Base-by-base conservation (phyloP, 257 asterid genomes). In the Scutellaria barbata region DNA sequence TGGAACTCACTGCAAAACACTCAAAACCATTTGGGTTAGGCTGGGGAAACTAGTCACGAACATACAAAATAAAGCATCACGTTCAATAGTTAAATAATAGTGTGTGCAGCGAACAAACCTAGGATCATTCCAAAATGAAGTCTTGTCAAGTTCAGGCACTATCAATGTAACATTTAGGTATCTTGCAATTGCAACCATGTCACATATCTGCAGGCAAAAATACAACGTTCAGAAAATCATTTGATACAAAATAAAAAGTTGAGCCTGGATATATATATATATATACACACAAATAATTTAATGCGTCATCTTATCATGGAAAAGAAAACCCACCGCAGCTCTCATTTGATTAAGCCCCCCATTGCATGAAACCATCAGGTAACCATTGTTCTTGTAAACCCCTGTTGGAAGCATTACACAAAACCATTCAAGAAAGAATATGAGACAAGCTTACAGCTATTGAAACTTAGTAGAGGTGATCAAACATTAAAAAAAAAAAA, bases 301-400 rank as follows among this genome's bases (percentile, higher is more conserved):
- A 74, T 16, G 47, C 39, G 55, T 18, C 53, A 47, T 33, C 53
- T 13, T 53, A 55, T 68, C 58, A 47, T 45, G 47, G 51, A 35
- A 62, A 33, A 73, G 63, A 7, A 69, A 33, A 74, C 95, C 68
- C 61, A 94, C 99, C 85, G 99, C 99, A 39, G 98, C 89, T 53
- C 99, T 83, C 99, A 94, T 94, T 80, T 94, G 99, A 80, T 94
- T 94, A 68, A 94, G 96, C 74, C 99, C 99, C 71, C 99, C 99
- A 41, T 94, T 94, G 81, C 98, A 94, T 0, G 99, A 94, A 79
- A 91, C 96, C 97, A 91, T 89, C 81, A 94, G 78, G 81, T 94
- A 94, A 45, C 99, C 99, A 30, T 91, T 94, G 88, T 91, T 94
- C 87, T 88, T 94, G 84, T 94, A 94, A 47, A 91, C 88, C 86